phyloP scores from a whole-genome alignment of 257 asterid genomes.

The Solanum ossicruentum region DNA sequence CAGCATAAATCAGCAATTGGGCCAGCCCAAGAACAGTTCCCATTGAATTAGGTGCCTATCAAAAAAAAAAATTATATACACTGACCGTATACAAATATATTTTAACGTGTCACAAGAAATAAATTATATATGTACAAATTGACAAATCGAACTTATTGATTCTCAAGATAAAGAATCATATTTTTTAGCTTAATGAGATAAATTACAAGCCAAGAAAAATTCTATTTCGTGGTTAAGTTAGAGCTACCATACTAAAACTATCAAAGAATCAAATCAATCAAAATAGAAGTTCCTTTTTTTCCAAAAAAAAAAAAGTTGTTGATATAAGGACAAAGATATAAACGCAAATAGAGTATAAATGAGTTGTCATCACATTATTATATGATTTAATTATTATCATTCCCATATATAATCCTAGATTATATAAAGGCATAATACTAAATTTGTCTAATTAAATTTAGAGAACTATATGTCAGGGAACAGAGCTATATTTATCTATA shows the following conservation, averaged over 20 bases:
- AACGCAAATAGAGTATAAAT: not conserved
- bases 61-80: not conserved
- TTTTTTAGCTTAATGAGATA: not conserved
- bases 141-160: not conserved
- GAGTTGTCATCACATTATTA: not conserved
- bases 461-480: not conserved
- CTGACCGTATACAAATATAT: not conserved
- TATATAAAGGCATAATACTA: not conserved
- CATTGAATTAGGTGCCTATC: constrained; percentile 62
- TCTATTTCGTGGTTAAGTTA: not conserved
- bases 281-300: not conserved
- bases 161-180: not conserved
- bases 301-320: not conserved
- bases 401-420: not conserved
- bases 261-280: not conserved
- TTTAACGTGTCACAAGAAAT: not conserved
- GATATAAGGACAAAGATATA: too few relatives aligned
- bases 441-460: not conserved
- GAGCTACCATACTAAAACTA: not conserved
- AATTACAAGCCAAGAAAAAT: not conserved
- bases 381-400: not conserved
- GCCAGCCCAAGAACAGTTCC: constrained; percentile 67
- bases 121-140: not conserved
- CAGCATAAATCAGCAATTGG: constrained; percentile 61
- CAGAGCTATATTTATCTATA: too few relatives aligned